A percentile compares a stretch with the other conserved stretches of the same genome.
Evolutionary conservation across 176 grass and related monocot genomes (phyloP).

Genomic region (Zoysia japonica): DNA sequence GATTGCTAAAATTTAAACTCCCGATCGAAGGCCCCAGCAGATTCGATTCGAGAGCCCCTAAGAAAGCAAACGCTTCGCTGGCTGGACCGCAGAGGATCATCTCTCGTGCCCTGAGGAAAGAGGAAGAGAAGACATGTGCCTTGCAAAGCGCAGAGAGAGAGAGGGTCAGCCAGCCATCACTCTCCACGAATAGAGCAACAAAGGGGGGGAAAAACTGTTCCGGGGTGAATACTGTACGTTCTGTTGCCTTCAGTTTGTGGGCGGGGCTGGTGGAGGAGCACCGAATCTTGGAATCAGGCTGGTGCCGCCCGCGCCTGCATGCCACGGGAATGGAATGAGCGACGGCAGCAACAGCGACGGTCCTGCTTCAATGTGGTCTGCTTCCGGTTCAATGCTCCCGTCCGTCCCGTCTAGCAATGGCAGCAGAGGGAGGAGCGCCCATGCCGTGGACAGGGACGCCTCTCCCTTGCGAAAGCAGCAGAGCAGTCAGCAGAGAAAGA

Average conservation of each 20-base stretch:
- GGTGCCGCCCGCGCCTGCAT: background rate
- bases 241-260: background rate
- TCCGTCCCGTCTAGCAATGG: background rate
- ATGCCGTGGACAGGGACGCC: background rate
- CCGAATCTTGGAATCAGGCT: background rate
- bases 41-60: no score
- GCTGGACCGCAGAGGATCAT: background rate
- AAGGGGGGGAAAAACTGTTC: background rate
- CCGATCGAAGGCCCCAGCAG: background rate
- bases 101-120: background rate
- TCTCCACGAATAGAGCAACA: background rate
- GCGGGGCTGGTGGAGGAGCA: background rate
- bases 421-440: background rate
- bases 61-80: no score
- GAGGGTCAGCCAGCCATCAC: conserved; percentile 57
- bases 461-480: no score
- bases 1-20: background rate
- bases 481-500: no score
- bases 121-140: background rate
- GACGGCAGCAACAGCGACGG: background rate
- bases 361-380: background rate
- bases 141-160: conserved; percentile 12
- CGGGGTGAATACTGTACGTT: no score
- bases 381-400: background rate
- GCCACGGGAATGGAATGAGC: conserved; percentile 10